Conservation (phyloP, 169 alveolate species). For the Toxoplasma gondii region DNA sequence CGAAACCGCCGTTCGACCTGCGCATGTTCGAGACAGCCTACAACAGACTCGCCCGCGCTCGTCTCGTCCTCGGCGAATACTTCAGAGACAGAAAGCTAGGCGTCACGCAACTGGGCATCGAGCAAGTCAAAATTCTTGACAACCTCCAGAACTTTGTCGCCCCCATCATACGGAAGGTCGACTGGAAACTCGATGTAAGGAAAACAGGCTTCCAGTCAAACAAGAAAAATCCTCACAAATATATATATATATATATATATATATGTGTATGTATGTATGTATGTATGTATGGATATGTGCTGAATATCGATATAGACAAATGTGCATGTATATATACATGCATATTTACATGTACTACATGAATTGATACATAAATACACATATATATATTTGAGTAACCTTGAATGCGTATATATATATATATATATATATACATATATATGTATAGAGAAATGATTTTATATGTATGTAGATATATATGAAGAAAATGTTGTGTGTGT, state of each 20-base stretch:
- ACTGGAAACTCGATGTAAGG: constrained; percentile 2
- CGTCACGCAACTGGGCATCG: not conserved
- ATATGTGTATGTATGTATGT: not conserved
- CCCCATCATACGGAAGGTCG: constrained; percentile 21
- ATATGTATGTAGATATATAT: not conserved
- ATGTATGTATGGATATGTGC: no score
- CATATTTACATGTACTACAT: no score
- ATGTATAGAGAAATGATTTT: no score
- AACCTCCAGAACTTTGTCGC: not conserved
- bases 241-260: no score
- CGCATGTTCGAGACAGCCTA: not conserved
- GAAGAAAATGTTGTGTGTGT: not conserved
- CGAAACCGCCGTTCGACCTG: not conserved
- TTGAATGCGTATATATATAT: not conserved
- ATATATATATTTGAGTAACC: not conserved
- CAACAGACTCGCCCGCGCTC: not conserved
- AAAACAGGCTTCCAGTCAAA: not conserved
- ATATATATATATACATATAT: no score
- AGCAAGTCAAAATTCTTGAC: not conserved
- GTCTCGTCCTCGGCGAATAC: not conserved
- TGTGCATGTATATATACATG: no score
- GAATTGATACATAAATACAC: not conserved
- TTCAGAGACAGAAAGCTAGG: not conserved
- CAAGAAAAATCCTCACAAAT: not conserved
- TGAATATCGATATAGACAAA: no score